These are phyloP conservation scores for Crithidia acanthocephali DNA, from an alignment of 208 protist genomes.

Conservation along the genomic window DNA sequence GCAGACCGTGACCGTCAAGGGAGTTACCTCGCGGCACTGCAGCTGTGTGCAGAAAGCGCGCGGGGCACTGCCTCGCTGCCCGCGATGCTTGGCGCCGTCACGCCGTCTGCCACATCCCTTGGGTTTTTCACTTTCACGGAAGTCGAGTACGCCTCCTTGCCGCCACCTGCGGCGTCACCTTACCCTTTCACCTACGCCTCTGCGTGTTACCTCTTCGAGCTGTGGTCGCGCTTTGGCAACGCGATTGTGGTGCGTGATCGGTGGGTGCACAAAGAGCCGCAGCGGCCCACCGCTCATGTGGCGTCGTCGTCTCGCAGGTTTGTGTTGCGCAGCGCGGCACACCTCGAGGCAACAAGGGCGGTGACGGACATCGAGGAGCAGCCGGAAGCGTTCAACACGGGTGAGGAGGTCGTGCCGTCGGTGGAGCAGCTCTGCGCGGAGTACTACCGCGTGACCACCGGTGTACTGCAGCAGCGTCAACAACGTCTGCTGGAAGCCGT, in stretches of 20 bases:
- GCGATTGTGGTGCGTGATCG: conserved; percentile 61
- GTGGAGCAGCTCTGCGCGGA: conserved; percentile 37
- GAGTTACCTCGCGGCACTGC: neutral
- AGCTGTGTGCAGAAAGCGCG: conserved; percentile 2
- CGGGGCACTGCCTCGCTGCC: neutral
- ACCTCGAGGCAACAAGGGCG: too few relatives aligned
- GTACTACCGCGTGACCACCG: conserved; percentile 35
- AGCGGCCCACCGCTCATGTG: too few relatives aligned
- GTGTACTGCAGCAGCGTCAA: conserved; percentile 29
- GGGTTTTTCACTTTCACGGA: conserved; percentile 55
- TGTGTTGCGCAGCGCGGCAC: too few relatives aligned
- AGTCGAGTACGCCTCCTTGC: conserved; percentile 50
- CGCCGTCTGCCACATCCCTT: conserved; percentile 1
- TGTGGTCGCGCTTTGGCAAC: conserved; percentile 73
- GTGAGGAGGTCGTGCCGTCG: conserved; percentile 3
- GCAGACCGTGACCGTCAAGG: too few relatives aligned
- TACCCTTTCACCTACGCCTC: conserved; percentile 34
- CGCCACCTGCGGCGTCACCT: neutral
- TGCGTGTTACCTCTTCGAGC: conserved; percentile 45
- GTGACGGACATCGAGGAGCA: too few relatives aligned
- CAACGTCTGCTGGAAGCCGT: conserved; percentile 24
- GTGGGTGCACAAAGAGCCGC: conserved; percentile 29
- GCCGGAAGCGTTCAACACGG: too few relatives aligned
- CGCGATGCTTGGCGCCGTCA: neutral
- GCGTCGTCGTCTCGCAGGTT: too few relatives aligned